Evolutionary conservation across 2,329 filamentous ascomycete genomes (phyloP), one percentile per base, ranked within the genome.

Genomic region (Cytospora schulzeri): DNA sequence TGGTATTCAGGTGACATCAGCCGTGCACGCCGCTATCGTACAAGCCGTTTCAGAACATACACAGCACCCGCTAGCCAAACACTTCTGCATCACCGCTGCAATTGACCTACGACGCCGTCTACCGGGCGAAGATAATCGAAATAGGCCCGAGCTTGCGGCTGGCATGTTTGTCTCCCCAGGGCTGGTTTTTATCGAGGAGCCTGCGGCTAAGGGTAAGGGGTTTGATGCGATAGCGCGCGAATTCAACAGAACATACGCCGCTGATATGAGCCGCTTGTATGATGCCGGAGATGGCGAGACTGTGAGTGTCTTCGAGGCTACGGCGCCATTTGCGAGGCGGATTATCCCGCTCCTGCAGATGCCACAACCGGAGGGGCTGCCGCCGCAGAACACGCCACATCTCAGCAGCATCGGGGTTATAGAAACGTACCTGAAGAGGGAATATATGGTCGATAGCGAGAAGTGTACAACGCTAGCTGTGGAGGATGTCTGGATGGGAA

Each of bases 51-150:
- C 41, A 17, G 57, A 15, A 24, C 14, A 51, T 22, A n/a, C 28
- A n/a, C 57, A 58, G 45, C 57, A 58, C n/a, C 57, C 57, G n/a
- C 57, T 58, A 11, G 41, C 57, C 28, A 58, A 26, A 15, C 57
- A 58, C 57, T 58, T 50, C 28, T 51, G 41, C n/a, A 58, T 50
- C 29, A 58, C 57, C 41, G n/a, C 41, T 17, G 57, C 41, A 5
- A 19, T 58, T 28, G 57, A 58, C 28, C 2, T 58, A 17, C 57
- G 41, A 22, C 57, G 57, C 14, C 57, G 41, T 19, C 41, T 58
- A 11, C 56, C 56, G 12, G 41, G 11, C 1, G 56, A n/a, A 2
- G 33, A 26, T 2, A 26, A 12, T 1, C 35, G 57, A 14, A 26
- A 59, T 19, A 45, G 29, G 48, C 57, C 57, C 29, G 57, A 59